Evolutionary conservation across 2,329 filamentous ascomycete genomes (phyloP).

Genomic region (Cryphonectria nitschkei): DNA sequence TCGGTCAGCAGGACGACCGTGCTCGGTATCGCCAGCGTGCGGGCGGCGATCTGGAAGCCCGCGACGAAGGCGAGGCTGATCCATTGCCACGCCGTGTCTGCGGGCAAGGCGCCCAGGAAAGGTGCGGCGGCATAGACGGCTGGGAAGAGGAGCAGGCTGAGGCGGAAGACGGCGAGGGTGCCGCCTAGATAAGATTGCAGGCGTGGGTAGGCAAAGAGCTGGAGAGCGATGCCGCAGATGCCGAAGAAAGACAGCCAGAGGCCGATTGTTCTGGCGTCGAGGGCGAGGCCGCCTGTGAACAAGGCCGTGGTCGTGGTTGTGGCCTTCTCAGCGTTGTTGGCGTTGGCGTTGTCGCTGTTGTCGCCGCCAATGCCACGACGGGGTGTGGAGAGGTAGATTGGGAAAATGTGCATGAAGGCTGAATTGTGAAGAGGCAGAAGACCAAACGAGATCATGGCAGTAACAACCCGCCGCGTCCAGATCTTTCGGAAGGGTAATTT

Average conservation of each 20-base stretch:
- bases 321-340: too few relatives aligned
- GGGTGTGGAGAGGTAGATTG: constrained; percentile 62
- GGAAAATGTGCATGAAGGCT: constrained; percentile 61
- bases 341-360: too few relatives aligned
- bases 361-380: constrained; percentile 47
- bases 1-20: constrained; percentile 46
- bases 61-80: constrained; percentile 42
- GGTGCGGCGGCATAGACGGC: constrained; percentile 62
- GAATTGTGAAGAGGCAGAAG: constrained; percentile 66
- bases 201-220: constrained; percentile 64
- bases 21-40: constrained; percentile 56
- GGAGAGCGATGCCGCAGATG: constrained; percentile 62
- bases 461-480: constrained; percentile 35
- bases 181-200: constrained; percentile 59
- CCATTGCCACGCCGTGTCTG: background rate
- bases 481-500: background rate
- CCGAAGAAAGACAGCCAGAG: constrained; percentile 61
- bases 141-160: constrained; percentile 62
- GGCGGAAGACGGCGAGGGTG: constrained; percentile 60
- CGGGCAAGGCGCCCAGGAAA: constrained; percentile 58
- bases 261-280: constrained; percentile 37
- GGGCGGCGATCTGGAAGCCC: constrained; percentile 61
- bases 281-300: constrained; percentile 62
- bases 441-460: constrained; percentile 41
- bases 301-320: constrained; percentile 36